phyloP scores from a whole-genome alignment of 179 eudicot genomes.

The Silene noctiflora region DNA sequence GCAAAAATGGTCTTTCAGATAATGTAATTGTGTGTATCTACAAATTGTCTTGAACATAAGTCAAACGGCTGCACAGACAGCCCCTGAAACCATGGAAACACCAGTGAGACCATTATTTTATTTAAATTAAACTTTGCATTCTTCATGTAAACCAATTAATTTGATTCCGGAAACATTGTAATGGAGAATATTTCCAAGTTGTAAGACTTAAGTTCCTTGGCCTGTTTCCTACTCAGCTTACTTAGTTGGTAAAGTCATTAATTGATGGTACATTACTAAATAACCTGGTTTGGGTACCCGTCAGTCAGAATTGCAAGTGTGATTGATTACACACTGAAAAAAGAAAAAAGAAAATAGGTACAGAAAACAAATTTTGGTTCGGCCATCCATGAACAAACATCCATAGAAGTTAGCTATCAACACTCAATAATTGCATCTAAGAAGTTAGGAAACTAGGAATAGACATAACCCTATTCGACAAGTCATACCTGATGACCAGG shows the following conservation, averaged over 20 bases:
- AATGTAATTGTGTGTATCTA: conserved; percentile 15
- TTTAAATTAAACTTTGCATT: background rate
- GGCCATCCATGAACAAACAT: too few species aligned
- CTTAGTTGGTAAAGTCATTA: too few species aligned
- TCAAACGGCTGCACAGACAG: conserved; percentile 40
- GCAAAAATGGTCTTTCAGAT: conserved; percentile 15
- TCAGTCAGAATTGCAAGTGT: too few species aligned
- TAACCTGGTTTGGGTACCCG: too few species aligned
- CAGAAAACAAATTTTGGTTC: background rate
- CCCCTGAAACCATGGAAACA: conserved; percentile 32
- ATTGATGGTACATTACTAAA: too few species aligned
- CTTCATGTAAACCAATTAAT: background rate
- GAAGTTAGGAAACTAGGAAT: background rate
- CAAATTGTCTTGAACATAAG: conserved; percentile 11
- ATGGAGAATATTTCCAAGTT: too few species aligned
- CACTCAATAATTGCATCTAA: background rate
- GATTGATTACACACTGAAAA: too few species aligned
- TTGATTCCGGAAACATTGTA: background rate
- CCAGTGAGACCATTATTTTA: background rate
- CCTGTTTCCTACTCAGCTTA: too few species aligned
- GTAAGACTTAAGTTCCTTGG: too few species aligned
- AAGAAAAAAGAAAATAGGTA: too few species aligned
- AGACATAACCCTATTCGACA: background rate
- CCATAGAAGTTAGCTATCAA: background rate
- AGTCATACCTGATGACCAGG: conserved; percentile 63